phyloP scores from a whole-genome alignment of 495 filamentous ascomycete genomes.

The Talaromyces trachyspermus region DNA sequence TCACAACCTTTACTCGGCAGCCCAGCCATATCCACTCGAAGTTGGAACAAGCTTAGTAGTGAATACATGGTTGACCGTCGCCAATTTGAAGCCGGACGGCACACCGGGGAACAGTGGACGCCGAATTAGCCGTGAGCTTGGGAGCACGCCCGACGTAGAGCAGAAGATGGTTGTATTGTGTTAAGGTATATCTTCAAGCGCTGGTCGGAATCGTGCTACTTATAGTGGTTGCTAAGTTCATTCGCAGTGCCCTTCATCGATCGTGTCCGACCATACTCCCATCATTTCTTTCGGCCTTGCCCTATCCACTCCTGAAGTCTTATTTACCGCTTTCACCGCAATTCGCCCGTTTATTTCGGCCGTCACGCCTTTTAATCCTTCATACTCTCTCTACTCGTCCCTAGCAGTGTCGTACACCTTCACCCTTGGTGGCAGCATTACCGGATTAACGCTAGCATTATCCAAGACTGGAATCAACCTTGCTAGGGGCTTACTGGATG shows the following conservation, averaged over 20 bases:
- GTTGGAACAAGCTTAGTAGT: conserved; percentile 89
- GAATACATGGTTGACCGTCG: conserved; percentile 86
- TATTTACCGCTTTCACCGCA: conserved; percentile 69
- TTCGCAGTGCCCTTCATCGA: conserved; percentile 69
- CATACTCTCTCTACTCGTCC: conserved; percentile 72
- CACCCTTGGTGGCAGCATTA: conserved; percentile 70
- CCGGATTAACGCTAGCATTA: conserved; percentile 65
- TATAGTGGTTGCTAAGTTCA: conserved; percentile 16
- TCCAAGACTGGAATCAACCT: conserved; percentile 88
- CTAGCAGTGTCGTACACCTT: conserved; percentile 75
- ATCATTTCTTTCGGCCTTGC: conserved; percentile 74
- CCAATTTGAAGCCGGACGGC: conserved; percentile 56
- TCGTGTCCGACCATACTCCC: conserved; percentile 79
- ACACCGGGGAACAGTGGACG: conserved; percentile 70
- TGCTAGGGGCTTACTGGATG: conserved; percentile 66
- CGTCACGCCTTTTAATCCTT: conserved; percentile 83
- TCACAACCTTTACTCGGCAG: conserved; percentile 79
- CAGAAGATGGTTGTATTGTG: conserved; percentile 91
- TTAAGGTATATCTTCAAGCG: conserved; percentile 56
- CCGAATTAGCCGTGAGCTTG: conserved; percentile 75
- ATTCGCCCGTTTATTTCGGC: conserved; percentile 80
- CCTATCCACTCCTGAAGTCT: conserved; percentile 64
- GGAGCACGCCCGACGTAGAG: conserved; percentile 93
- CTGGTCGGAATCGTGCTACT: conserved; percentile 5
- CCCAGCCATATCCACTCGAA: conserved; percentile 75